Percentiles rank a stretch among this genome's conserved stretches.
Evolutionary conservation across 2,329 filamentous ascomycete species (phyloP).

Genomic region (Bipolaris gigantea): DNA sequence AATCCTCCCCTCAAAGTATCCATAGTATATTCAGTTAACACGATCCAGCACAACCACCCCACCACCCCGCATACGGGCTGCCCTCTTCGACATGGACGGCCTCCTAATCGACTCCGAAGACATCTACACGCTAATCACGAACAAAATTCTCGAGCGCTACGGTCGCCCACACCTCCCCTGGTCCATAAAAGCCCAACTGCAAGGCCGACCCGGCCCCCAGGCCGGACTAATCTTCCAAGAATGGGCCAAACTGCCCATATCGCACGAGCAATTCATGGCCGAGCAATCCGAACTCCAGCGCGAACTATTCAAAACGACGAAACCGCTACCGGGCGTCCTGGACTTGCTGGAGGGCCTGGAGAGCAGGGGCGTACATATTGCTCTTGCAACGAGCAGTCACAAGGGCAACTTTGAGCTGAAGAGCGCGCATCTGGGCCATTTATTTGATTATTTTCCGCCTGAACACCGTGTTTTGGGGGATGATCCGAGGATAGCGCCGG

Average conservation of each 20-base stretch:
- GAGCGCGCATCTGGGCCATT: slow-evolving; percentile 57
- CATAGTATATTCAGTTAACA: background rate
- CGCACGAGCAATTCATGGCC: slow-evolving; percentile 65
- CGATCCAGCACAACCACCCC: slow-evolving; percentile 18
- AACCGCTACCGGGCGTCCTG: slow-evolving; percentile 76
- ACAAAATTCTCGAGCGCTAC: slow-evolving; percentile 77
- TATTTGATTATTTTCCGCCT: slow-evolving; percentile 67
- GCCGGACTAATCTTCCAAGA: slow-evolving; percentile 67
- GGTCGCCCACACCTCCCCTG: slow-evolving; percentile 76
- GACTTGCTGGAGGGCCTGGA: slow-evolving; percentile 66
- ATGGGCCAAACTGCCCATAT: slow-evolving; percentile 85
- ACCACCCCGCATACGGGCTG: slow-evolving; percentile 78
- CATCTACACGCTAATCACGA: slow-evolving; percentile 80
- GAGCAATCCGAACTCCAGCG: slow-evolving; percentile 67
- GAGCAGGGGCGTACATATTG: slow-evolving; percentile 69
- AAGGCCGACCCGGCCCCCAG: slow-evolving; percentile 63
- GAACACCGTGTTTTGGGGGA: slow-evolving; percentile 82
- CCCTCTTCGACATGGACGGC: slow-evolving; percentile 98
- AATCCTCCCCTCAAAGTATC: background rate
- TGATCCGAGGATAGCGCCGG: slow-evolving; percentile 72
- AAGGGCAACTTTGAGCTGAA: slow-evolving; percentile 75
- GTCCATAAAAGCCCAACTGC: slow-evolving; percentile 88
- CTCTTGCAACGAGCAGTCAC: slow-evolving; percentile 81
- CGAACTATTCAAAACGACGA: slow-evolving; percentile 71
- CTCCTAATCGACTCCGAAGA: slow-evolving; percentile 94